Percentiles rank a stretch among this genome's conserved stretches.
Conservation (phyloP, 768 basidiomycete genomes). For the Leccinum ochraceum region DNA sequence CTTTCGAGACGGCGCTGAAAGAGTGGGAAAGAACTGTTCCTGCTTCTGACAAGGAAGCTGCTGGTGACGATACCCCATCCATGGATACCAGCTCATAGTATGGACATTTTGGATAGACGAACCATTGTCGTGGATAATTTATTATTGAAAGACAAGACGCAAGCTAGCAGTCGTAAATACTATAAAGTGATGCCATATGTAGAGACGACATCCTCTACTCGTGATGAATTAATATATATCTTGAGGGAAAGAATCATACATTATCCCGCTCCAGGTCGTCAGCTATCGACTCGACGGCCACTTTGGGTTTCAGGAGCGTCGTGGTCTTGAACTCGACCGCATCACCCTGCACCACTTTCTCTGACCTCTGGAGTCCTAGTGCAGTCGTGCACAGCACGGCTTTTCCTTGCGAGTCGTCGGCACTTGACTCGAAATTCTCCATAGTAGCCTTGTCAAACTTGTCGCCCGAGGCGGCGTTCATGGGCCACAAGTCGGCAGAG, state of each 20-base stretch:
- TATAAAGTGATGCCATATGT: conserved; percentile 25
- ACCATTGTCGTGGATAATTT: conserved; percentile 22
- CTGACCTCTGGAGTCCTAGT: conserved; percentile 47
- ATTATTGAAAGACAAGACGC: conserved; percentile 23
- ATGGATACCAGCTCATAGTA: conserved; percentile 28
- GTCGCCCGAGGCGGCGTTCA: conserved; percentile 45
- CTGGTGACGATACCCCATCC: conserved; percentile 24
- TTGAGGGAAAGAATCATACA: conserved; percentile 10
- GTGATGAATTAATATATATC: conserved; percentile 1
- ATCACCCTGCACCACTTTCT: conserved; percentile 38
- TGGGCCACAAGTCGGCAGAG: conserved; percentile 54
- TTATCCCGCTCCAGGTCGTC: conserved; percentile 32
- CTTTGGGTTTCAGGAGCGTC: conserved; percentile 54
- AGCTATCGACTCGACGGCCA: conserved; percentile 44
- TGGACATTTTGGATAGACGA: not conserved
- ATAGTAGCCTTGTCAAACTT: conserved; percentile 42
- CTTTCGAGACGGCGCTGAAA: conserved; percentile 65
- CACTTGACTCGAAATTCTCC: conserved; percentile 44
- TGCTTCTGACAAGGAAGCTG: conserved; percentile 21
- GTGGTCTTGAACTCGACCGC: conserved; percentile 49
- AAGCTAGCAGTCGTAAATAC: conserved; percentile 24
- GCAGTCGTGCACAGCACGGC: conserved; percentile 57
- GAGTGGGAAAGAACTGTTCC: conserved; percentile 53
- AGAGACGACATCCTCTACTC: conserved; percentile 3
- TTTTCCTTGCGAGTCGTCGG: conserved; percentile 14